phyloP scores from a whole-genome alignment of 1,139 yeast genomes.

The Groenewaldozyma auringiensis region DNA sequence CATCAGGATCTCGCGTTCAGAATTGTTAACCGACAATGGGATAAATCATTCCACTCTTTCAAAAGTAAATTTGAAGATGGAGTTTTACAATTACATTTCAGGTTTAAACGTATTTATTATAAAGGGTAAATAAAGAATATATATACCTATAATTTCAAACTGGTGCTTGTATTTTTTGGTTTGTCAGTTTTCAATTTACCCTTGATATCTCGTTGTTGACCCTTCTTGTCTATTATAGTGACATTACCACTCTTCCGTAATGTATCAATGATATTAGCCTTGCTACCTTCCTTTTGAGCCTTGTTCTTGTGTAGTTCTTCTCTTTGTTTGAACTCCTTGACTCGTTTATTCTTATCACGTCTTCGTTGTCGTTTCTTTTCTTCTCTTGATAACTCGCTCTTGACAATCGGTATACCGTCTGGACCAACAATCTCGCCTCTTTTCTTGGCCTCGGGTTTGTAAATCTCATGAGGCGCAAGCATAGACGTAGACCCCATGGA shows the following conservation, averaged over 20 bases:
- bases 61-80: constrained; percentile 32
- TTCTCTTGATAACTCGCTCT: constrained; percentile 75
- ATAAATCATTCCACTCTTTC: constrained; percentile 29
- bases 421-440: constrained; percentile 61
- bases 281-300: constrained; percentile 45
- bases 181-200: constrained; percentile 54
- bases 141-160: constrained; percentile 24
- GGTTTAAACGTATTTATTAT: constrained; percentile 29
- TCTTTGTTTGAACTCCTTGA: constrained; percentile 44
- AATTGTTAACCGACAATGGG: constrained; percentile 34
- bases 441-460: constrained; percentile 43
- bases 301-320: constrained; percentile 29
- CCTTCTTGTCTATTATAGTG: constrained; percentile 70
- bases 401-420: constrained; percentile 76
- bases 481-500: constrained; percentile 67
- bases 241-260: constrained; percentile 60
- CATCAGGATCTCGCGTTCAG: constrained; percentile 33
- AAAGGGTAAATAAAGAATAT: constrained; percentile 17
- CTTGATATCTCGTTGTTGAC: constrained; percentile 64
- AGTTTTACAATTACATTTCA: constrained; percentile 31
- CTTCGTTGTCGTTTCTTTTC: constrained; percentile 85
- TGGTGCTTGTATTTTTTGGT: constrained; percentile 19
- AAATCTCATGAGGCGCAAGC: constrained; percentile 95
- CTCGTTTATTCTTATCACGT: constrained; percentile 73
- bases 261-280: constrained; percentile 62